Conservation (phyloP, 495 filamentous ascomycete genomes). For the Usnea hakonensis region DNA sequence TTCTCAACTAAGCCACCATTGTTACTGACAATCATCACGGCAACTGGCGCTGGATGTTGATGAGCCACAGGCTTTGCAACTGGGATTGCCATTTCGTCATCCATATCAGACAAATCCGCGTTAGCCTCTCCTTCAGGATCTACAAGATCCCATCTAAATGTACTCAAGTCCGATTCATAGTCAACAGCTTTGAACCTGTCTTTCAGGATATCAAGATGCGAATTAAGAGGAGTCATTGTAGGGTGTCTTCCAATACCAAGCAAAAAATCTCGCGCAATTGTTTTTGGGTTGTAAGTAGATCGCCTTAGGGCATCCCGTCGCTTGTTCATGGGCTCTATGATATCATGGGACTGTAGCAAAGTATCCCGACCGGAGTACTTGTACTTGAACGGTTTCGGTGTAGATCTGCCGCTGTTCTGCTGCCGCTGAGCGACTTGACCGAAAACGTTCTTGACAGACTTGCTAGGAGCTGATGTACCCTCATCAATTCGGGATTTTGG, state of each 20-base stretch:
- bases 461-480: neutral
- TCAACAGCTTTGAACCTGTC: slow-evolving; percentile 35
- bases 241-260: slow-evolving; percentile 54
- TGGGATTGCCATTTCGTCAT: slow-evolving; percentile 9
- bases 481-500: slow-evolving; percentile 8
- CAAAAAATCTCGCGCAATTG: slow-evolving; percentile 59
- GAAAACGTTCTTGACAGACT: neutral
- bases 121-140: slow-evolving; percentile 37
- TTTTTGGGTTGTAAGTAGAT: slow-evolving; percentile 48
- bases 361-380: slow-evolving; percentile 8
- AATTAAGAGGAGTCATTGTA: slow-evolving; percentile 47
- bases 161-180: slow-evolving; percentile 46
- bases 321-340: slow-evolving; percentile 38
- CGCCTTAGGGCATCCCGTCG: slow-evolving; percentile 36
- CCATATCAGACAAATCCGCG: slow-evolving; percentile 1
- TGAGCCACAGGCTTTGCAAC: neutral
- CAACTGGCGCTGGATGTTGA: slow-evolving; percentile 1
- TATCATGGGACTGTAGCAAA: slow-evolving; percentile 19
- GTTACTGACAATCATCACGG: neutral
- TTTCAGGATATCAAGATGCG: slow-evolving; percentile 48
- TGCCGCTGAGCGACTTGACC: slow-evolving; percentile 1
- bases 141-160: slow-evolving; percentile 60
- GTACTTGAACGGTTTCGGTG: neutral
- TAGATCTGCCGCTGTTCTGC: neutral
- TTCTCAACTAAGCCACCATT: neutral